Conservation (phyloP, 2,329 filamentous ascomycete genomes). For the Dothistroma septosporum region DNA sequence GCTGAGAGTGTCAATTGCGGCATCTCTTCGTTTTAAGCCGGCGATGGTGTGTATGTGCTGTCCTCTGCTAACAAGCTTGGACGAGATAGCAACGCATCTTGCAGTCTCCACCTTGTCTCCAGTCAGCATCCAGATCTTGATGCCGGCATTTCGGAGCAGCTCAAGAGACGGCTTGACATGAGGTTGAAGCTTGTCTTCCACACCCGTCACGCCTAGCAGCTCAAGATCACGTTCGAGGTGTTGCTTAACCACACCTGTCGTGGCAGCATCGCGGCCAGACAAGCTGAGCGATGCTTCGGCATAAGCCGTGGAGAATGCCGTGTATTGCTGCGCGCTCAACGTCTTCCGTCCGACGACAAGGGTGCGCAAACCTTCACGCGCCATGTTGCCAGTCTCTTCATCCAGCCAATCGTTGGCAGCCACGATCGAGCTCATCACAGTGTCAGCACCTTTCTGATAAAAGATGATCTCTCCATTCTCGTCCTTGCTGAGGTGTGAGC, state of each 20-base stretch:
- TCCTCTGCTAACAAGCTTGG: conserved; percentile 85
- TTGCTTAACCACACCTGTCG: conserved; percentile 73
- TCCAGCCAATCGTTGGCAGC: conserved; percentile 97
- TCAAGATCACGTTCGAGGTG: conserved; percentile 86
- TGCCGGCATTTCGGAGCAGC: conserved; percentile 89
- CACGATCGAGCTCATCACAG: conserved; percentile 95
- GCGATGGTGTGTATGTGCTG: conserved; percentile 95
- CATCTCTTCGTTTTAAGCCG: conserved; percentile 68
- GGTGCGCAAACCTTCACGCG: conserved; percentile 87
- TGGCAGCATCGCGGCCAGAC: conserved; percentile 71
- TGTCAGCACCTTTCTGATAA: conserved; percentile 97
- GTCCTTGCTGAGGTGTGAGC: conserved; percentile 44
- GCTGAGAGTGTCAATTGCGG: conserved; percentile 82
- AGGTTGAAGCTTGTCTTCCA: conserved; percentile 92
- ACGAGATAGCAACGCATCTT: conserved; percentile 89
- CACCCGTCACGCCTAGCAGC: conserved; percentile 91
- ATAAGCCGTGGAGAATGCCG: conserved; percentile 70
- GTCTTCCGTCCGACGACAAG: conserved; percentile 91
- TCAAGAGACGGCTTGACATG: conserved; percentile 96
- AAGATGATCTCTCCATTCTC: conserved; percentile 86
- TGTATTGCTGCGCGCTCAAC: conserved; percentile 72
- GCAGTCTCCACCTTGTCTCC: conserved; percentile 98
- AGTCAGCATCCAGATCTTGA: conserved; percentile 99
- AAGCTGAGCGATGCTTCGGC: conserved; percentile 77
- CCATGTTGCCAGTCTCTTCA: conserved; percentile 99